These are phyloP conservation scores for Helichrysum umbraculigerum DNA, from an alignment of 129 eudicot genomes.

Conservation along the genomic window DNA sequence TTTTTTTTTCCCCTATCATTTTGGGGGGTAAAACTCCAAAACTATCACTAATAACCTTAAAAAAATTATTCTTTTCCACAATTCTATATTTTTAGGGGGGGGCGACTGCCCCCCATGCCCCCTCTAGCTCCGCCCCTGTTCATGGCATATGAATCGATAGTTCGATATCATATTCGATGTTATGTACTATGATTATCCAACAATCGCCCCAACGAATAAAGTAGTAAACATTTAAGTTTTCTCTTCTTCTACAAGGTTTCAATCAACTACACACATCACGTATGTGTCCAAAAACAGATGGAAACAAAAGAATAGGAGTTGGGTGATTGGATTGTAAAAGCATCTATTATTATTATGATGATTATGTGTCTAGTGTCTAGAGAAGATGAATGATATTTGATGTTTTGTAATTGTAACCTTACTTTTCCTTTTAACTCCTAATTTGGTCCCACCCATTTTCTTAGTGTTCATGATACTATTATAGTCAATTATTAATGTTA, in stretches of 20 bases:
- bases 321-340: slow-evolving; percentile 16
- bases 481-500: neutral
- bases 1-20: too few species aligned
- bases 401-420: slow-evolving; percentile 20
- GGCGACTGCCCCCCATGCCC: too few species aligned
- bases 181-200: too few species aligned
- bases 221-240: too few species aligned
- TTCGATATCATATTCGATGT: too few species aligned
- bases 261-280: neutral
- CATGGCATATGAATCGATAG: too few species aligned
- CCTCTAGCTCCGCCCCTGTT: too few species aligned
- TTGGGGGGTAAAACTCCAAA: too few species aligned
- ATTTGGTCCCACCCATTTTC: slow-evolving; percentile 22
- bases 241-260: neutral
- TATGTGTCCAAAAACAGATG: neutral
- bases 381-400: slow-evolving; percentile 31
- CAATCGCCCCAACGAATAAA: too few species aligned
- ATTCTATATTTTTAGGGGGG: too few species aligned
- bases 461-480: slow-evolving; percentile 16
- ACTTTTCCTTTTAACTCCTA: slow-evolving; percentile 11
- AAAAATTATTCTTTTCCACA: too few species aligned
- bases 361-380: slow-evolving; percentile 13
- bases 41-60: too few species aligned
- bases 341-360: slow-evolving; percentile 20
- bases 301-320: slow-evolving; percentile 21